These are phyloP conservation scores for Coriolopsis trogii DNA, from an alignment of 1,284 basidiomycete genomes.

Conservation along the genomic window DNA sequence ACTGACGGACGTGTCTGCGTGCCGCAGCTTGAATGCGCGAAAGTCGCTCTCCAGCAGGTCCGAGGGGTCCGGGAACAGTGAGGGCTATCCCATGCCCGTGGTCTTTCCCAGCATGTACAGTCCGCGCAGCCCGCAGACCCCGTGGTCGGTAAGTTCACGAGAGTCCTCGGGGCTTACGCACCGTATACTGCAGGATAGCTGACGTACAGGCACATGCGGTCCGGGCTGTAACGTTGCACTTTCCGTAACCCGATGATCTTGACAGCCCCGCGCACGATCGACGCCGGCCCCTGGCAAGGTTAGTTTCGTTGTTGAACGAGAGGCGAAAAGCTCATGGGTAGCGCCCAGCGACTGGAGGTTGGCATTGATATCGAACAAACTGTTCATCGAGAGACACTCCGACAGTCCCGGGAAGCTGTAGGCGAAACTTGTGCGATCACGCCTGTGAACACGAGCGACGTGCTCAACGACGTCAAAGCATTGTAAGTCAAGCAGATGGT, in stretches of 20 bases:
- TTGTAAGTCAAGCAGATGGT: too few relatives aligned
- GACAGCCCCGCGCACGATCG: conserved; percentile 1
- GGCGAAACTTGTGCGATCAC: not conserved
- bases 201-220: conserved; percentile 2
- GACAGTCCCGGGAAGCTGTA: not conserved
- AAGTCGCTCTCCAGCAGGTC: conserved; percentile 5
- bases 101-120: conserved; percentile 8
- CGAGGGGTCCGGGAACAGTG: conserved; percentile 4
- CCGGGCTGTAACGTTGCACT: too few relatives aligned
- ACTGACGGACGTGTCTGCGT: not conserved
- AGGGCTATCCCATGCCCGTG: conserved; percentile 5
- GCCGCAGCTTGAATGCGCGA: conserved; percentile 14
- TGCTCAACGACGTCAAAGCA: too few relatives aligned
- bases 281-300: not conserved
- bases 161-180: not conserved
- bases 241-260: not conserved
- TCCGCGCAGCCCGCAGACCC: not conserved
- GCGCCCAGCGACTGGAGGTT: conserved; percentile 9
- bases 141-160: conserved; percentile 8
- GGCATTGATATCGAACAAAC: conserved; percentile 13
- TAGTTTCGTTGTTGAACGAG: not conserved
- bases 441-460: not conserved
- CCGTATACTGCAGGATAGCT: not conserved
- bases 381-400: conserved; percentile 8
- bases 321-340: too few relatives aligned